Evolutionary conservation across 768 basidiomycete species (phyloP), one percentile per base, ranked within the genome.

Genomic region (Suillus subalutaceus): DNA sequence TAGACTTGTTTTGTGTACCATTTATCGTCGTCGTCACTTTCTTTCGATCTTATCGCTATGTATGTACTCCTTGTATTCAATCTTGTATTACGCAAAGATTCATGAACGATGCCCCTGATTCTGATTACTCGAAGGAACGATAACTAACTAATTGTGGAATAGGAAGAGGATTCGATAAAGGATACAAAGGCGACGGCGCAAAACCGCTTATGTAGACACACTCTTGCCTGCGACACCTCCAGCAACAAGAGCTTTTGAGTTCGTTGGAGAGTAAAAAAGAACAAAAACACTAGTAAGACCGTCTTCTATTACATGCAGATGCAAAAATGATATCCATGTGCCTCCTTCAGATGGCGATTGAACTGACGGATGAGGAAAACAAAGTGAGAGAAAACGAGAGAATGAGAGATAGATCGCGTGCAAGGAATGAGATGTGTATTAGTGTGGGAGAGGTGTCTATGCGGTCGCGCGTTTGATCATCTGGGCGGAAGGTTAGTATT

Each of bases 401-500:
- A 65, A 72, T 63, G 30, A 67, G 60, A 57, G 46, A 43, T 82
- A 84, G 81, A 83, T 84, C 81, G 82, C 82, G 84, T 85, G 86
- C 83, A 81, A 73, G 74, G 69, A 67, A 20, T 70, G 68, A 75
- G 69, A 76, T 72, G 71, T 66, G 71, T 72, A 72, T 52, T 76
- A 74, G 66, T 65, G 70, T 77, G 71, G 73, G 76, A 77, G 73
- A 75, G 70, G 20, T 57, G 71, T 85, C 80, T 88, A 92, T 82
- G 86, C 86, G 43, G 92, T 93, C 50, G 92, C 92, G 32, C 82
- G 82, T 80, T 91, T 94, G 71, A 93, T 86, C 88, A 90, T 90
- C 92, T 94, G 62, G 66, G 26, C 46, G 41, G 12, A 37, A n/a
- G 16, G 62, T 67, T 50, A 44, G 15, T 13, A 35, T 44, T 12